A percentile compares a stretch with the other conserved stretches of the same genome.
phyloP scores from a whole-genome alignment of 2,329 filamentous ascomycete genomes.

The Claviceps sp. region DNA sequence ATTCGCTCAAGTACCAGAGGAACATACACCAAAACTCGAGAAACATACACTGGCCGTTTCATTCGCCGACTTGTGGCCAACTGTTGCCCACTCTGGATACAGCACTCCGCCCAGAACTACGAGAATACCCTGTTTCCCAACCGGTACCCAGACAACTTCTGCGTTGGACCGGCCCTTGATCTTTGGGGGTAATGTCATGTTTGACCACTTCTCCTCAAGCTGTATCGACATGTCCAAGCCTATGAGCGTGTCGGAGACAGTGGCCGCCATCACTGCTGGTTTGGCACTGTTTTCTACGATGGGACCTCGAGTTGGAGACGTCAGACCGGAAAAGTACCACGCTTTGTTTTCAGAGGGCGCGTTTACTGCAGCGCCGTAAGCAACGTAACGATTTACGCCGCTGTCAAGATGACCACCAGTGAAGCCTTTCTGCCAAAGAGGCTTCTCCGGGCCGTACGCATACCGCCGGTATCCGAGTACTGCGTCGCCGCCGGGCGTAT shows the following conservation, averaged over 20 bases:
- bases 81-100: slow-evolving; percentile 36
- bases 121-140: slow-evolving; percentile 61
- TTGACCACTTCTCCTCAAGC: slow-evolving; percentile 39
- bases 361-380: slow-evolving; percentile 49
- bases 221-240: slow-evolving; percentile 45
- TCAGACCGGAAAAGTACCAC: slow-evolving; percentile 57
- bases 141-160: slow-evolving; percentile 63
- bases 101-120: slow-evolving; percentile 65
- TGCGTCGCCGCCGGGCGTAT: slow-evolving; percentile 26
- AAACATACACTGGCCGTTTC: slow-evolving; percentile 20
- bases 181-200: slow-evolving; percentile 34
- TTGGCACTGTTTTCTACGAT: slow-evolving; percentile 28
- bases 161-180: slow-evolving; percentile 46
- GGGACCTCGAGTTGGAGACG: slow-evolving; percentile 32
- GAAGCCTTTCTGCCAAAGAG: slow-evolving; percentile 31
- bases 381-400: slow-evolving; percentile 45
- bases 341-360: slow-evolving; percentile 58
- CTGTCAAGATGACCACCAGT: slow-evolving; percentile 25
- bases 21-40: background rate
- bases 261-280: slow-evolving; percentile 23
- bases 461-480: slow-evolving; percentile 39
- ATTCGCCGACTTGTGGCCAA: slow-evolving; percentile 15
- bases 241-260: slow-evolving; percentile 44
- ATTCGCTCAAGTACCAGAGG: background rate
- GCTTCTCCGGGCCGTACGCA: slow-evolving; percentile 33